These are phyloP conservation scores for Globisporangium nunn DNA, from an alignment of 352 stramenopile species.

Conservation along the genomic window DNA sequence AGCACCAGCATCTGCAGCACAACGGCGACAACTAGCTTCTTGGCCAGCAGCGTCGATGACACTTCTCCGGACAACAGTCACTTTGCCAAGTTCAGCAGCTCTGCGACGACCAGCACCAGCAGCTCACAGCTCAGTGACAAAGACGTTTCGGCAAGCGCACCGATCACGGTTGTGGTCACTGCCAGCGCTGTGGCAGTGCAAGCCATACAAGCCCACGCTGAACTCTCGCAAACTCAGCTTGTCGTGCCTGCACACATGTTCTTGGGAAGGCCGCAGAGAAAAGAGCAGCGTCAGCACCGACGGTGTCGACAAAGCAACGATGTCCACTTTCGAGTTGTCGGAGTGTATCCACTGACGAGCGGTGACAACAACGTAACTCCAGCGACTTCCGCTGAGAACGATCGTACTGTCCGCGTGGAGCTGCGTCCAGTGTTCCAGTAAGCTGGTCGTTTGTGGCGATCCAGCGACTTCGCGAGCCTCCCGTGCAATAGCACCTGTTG, in stretches of 20 bases:
- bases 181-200: background rate
- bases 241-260: background rate
- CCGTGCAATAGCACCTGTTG: too few species aligned
- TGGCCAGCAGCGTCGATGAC: background rate
- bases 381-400: background rate
- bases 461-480: too few species aligned
- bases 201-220: background rate
- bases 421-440: background rate
- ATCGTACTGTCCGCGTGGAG: background rate
- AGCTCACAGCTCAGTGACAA: background rate
- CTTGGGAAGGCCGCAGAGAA: background rate
- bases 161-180: background rate
- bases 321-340: background rate
- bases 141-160: background rate
- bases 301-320: background rate
- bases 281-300: background rate
- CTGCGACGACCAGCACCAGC: background rate
- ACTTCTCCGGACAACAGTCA: background rate
- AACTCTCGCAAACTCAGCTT: background rate
- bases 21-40: background rate
- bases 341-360: background rate
- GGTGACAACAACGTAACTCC: background rate
- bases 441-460: background rate
- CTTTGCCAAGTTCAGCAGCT: background rate
- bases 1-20: background rate